These are phyloP conservation scores for Serendipita vermifera DNA, from an alignment of 768 basidiomycete species.

Conservation along the genomic window DNA sequence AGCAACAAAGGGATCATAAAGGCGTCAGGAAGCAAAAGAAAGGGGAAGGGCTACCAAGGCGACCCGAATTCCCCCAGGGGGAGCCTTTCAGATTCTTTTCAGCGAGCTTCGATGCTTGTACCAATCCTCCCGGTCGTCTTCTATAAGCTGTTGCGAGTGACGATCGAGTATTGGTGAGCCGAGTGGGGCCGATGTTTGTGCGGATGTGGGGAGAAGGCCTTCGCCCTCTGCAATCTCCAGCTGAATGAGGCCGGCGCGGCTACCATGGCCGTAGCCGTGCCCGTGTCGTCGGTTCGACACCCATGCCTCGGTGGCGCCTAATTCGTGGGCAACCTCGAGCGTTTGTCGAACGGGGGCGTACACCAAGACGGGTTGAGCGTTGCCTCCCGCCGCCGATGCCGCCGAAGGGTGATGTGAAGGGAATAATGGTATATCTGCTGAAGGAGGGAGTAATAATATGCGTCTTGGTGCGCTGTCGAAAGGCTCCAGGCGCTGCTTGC, in stretches of 20 bases:
- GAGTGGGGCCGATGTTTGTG: no score
- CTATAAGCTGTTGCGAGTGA: no score
- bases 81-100: no score
- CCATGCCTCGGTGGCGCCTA: slow-evolving; percentile 60
- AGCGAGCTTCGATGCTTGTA: no score
- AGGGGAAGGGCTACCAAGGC: no score
- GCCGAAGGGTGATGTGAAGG: slow-evolving; percentile 11
- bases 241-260: neutral
- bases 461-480: slow-evolving; percentile 32
- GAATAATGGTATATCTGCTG: slow-evolving; percentile 12
- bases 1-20: no score
- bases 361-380: slow-evolving; percentile 29
- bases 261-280: slow-evolving; percentile 14
- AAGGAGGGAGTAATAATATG: slow-evolving; percentile 44
- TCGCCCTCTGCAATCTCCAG: slow-evolving; percentile 13
- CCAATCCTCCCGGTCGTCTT: no score
- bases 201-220: neutral
- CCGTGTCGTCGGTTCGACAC: slow-evolving; percentile 26
- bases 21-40: no score
- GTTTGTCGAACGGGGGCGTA: slow-evolving; percentile 57
- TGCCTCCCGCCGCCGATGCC: slow-evolving; percentile 15
- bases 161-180: no score
- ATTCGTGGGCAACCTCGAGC: slow-evolving; percentile 34
- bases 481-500: slow-evolving; percentile 25
- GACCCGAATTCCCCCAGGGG: no score